Base-by-base conservation (phyloP, 345 rosid genomes). In the Brassica carinata region DNA sequence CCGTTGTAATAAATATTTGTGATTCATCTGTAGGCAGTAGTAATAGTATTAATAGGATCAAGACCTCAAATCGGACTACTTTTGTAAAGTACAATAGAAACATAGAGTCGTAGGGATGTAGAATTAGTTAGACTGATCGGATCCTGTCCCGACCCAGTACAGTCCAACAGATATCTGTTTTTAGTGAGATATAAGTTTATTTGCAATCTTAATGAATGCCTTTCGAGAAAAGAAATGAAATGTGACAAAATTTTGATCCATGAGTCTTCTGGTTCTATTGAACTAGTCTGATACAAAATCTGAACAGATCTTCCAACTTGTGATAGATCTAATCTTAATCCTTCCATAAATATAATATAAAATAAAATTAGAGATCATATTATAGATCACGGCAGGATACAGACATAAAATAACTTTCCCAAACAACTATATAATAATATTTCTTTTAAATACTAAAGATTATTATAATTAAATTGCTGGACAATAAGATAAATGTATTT, bases 241-340 rank as follows among this genome's bases (percentile, higher is more conserved):
- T 31, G 36, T 71, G 5, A 13, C 19, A 43, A 8, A 57, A 7
- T 17, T 57, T 6, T 67, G 82, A 79, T 67, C 69, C 18, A 43
- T 14, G 74, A 67, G 67, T 64, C 74, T 40, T 64, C 69, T 59
- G 51, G 69, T 67, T 67, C 4, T 26, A 63, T 62, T 18, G 83
- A 81, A 71, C 62, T 71, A 75, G 71, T 69, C 79, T 23, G 40
- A 74, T 69, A 51, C 67, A 70, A 75, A 81, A 75, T 75, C 83
- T 75, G 68, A 75, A 70, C 76, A 80, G 83, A 80, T 80, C 83
- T 74, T 80, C 83, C 83, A 80, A 75, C 72, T 72, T 81, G 76
- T 75, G 72, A 64, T 75, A 45, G 69, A 66, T 66, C 69, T 36
- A 66, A 81, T 80, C 72, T 73, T 51, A 79, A 66, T 75, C 67